Conservation (phyloP, 2,329 filamentous ascomycete genomes). For the Stachybotrys elegans region DNA sequence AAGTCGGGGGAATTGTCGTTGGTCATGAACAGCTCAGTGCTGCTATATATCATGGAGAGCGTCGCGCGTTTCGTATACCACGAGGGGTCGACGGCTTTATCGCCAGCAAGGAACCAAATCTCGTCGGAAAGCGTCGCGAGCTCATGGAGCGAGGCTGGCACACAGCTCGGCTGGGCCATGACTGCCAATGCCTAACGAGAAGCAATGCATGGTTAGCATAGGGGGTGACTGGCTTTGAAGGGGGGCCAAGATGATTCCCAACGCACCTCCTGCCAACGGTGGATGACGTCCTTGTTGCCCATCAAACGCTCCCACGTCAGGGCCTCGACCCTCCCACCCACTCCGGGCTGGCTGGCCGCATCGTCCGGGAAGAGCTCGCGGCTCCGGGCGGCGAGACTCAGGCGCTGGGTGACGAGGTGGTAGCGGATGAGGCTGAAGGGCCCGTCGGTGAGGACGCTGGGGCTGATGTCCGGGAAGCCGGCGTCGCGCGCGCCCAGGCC, state of each 20-base stretch:
- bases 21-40: constrained; percentile 89
- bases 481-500: constrained; percentile 75
- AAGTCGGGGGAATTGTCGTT: constrained; percentile 74
- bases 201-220: too few species aligned
- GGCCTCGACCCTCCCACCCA: constrained; percentile 61
- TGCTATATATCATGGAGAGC: constrained; percentile 57
- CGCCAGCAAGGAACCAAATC: constrained; percentile 83
- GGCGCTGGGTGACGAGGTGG: constrained; percentile 65
- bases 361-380: constrained; percentile 32
- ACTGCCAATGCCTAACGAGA: constrained; percentile 83
- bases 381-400: constrained; percentile 45
- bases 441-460: constrained; percentile 74
- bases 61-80: constrained; percentile 73
- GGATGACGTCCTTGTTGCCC: constrained; percentile 67
- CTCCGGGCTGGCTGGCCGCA: constrained; percentile 27
- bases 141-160: constrained; percentile 72
- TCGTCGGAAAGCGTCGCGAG: constrained; percentile 82
- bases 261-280: constrained; percentile 80
- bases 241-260: constrained; percentile 3
- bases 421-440: constrained; percentile 78
- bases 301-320: constrained; percentile 73
- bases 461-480: constrained; percentile 81
- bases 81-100: constrained; percentile 71
- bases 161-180: constrained; percentile 79
- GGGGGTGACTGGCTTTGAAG: too few species aligned